phyloP scores from a whole-genome alignment of 352 stramenopile genomes.

The Saprolegnia diclina region DNA sequence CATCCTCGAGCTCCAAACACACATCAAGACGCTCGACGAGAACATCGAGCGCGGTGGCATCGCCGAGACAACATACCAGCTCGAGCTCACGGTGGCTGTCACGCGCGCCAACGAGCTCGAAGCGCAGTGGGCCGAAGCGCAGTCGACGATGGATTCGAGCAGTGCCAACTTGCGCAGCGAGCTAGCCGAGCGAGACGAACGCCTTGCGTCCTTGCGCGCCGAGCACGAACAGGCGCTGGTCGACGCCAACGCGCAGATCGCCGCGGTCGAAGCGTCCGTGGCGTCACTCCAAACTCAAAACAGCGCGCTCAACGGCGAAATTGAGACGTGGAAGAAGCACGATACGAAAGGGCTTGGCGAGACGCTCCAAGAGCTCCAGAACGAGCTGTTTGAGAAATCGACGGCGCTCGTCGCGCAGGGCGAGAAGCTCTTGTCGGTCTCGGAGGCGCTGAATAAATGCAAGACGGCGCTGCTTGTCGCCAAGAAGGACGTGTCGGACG shows the following conservation, averaged over 20 bases:
- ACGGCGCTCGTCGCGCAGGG: slow-evolving; percentile 67
- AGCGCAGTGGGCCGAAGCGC: slow-evolving; percentile 20
- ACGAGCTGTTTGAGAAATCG: slow-evolving; percentile 66
- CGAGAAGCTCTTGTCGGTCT: slow-evolving; percentile 57
- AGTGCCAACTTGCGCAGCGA: slow-evolving; percentile 12
- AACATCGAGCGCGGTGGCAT: slow-evolving; percentile 20
- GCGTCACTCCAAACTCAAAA: background rate
- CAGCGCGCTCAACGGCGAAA: background rate
- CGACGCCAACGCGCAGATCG: slow-evolving; percentile 5
- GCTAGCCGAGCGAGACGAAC: slow-evolving; percentile 21
- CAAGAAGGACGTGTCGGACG: slow-evolving; percentile 46
- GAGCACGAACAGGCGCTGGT: slow-evolving; percentile 15
- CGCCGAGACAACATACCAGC: slow-evolving; percentile 24
- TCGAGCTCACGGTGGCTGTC: slow-evolving; percentile 14
- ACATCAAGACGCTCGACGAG: slow-evolving; percentile 14
- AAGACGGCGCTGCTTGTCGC: slow-evolving; percentile 42
- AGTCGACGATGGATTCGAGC: slow-evolving; percentile 10
- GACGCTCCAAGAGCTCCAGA: slow-evolving; percentile 39
- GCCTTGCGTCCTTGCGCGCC: background rate
- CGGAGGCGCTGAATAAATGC: slow-evolving; percentile 39
- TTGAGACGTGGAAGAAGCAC: slow-evolving; percentile 5
- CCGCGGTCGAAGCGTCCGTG: background rate
- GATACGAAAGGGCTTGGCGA: slow-evolving; percentile 12
- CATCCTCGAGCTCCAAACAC: slow-evolving; percentile 2
- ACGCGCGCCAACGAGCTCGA: slow-evolving; percentile 24